Percentiles rank a stretch among this genome's conserved stretches.
Conservation (phyloP, 257 asterid species). For the Solanum boliviense region DNA sequence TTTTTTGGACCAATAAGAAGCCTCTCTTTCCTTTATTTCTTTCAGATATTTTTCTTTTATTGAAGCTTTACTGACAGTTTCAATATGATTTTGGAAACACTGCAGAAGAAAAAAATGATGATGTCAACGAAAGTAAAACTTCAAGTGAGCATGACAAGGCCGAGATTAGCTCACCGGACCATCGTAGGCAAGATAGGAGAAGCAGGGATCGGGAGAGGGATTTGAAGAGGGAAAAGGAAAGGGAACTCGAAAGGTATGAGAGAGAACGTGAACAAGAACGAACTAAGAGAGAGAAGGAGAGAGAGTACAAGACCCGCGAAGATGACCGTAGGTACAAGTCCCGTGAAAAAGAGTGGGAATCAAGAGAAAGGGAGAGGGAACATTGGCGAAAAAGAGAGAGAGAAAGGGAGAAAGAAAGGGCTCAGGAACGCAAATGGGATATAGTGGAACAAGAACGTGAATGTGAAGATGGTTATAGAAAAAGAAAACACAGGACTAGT, state of each 20-base stretch:
- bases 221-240: slow-evolving; percentile 67
- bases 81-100: slow-evolving; percentile 26
- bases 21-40: neutral
- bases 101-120: slow-evolving; percentile 56
- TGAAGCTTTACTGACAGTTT: slow-evolving; percentile 7
- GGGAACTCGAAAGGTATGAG: slow-evolving; percentile 89
- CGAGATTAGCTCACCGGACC: slow-evolving; percentile 75
- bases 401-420: slow-evolving; percentile 85
- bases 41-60: neutral
- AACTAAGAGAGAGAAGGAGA: slow-evolving; percentile 89
- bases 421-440: slow-evolving; percentile 80
- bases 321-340: slow-evolving; percentile 88
- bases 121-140: slow-evolving; percentile 61
- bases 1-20: neutral
- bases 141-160: slow-evolving; percentile 55
- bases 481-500: slow-evolving; percentile 68
- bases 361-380: slow-evolving; percentile 86
- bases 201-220: slow-evolving; percentile 78
- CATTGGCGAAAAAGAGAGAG: slow-evolving; percentile 84
- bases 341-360: slow-evolving; percentile 98
- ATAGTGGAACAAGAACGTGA: slow-evolving; percentile 76
- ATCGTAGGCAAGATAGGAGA: slow-evolving; percentile 64
- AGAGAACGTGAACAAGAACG: slow-evolving; percentile 93
- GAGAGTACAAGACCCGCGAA: slow-evolving; percentile 82
- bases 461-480: slow-evolving; percentile 69